phyloP scores from a whole-genome alignment of 1,284 basidiomycete genomes.

The Cryptococcus sp. region DNA sequence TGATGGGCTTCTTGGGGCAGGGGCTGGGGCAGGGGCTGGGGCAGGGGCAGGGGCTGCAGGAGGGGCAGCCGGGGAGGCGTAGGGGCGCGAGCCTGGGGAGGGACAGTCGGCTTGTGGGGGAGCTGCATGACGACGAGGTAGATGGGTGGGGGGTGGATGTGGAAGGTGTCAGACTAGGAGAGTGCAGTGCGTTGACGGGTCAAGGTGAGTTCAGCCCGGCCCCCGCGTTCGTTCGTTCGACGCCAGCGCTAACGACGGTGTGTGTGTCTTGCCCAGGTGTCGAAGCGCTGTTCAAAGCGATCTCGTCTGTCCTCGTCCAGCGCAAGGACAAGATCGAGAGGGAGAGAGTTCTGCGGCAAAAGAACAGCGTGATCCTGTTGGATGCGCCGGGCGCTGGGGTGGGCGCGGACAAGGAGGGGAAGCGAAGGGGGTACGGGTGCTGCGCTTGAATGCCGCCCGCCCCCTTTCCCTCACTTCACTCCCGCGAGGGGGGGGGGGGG shows the following conservation, averaged over 20 bases:
- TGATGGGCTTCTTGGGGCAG: too few species aligned
- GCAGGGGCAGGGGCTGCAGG: too few species aligned
- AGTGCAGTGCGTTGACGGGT: constrained; percentile 43
- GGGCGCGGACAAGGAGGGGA: constrained; percentile 3
- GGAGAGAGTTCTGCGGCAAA: constrained; percentile 36
- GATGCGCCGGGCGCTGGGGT: constrained; percentile 20
- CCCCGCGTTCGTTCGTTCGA: too few species aligned
- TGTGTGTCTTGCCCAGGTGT: constrained; percentile 29
- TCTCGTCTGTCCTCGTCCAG: constrained; percentile 40
- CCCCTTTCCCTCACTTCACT: too few species aligned
- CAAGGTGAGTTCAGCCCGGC: constrained; percentile 44
- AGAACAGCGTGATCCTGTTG: constrained; percentile 46
- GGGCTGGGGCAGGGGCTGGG: background rate
- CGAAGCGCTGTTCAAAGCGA: constrained; percentile 45
- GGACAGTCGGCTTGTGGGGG: constrained; percentile 19
- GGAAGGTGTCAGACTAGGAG: constrained; percentile 43
- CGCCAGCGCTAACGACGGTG: background rate
- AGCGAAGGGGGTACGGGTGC: constrained; percentile 22
- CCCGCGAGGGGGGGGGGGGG: too few species aligned
- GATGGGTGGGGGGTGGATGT: constrained; percentile 43
- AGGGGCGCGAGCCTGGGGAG: constrained; percentile 41
- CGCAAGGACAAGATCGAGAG: constrained; percentile 47
- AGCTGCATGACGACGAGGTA: constrained; percentile 18
- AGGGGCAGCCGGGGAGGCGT: constrained; percentile 13
- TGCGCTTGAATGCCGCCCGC: constrained; percentile 11